Base-by-base conservation (phyloP, 2,329 filamentous ascomycete genomes). In the Emmonsia crescens region DNA sequence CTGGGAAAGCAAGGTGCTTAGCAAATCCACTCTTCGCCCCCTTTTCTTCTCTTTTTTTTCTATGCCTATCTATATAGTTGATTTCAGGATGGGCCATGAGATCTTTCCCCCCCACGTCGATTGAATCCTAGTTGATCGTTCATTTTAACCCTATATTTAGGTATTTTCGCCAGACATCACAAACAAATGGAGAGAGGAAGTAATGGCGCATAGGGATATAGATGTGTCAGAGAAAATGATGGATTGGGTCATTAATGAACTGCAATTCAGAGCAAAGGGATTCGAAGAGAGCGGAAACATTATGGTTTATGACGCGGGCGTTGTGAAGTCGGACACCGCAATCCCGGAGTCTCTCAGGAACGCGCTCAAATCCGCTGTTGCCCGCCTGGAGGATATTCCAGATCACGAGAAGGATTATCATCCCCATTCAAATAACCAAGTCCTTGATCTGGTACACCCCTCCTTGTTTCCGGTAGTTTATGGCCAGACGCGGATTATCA, bases 381-480 rank as follows among this genome's bases (percentile, higher is more conserved):
- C 71, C 0, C 71, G 71, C 0, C 72, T 89, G 0, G 82, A 87
- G 66, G 68, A 81, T 44, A 76, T 83, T 0, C 80, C 81, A 0
- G 80, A 82, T 4, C 58, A 73, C 0, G 57, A 75, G 40, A 83
- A 83, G 66, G 85, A 89, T 69, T 89, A 84, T 78, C 85, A 88
- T 70, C 85, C 85, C 0, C 75, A 79, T 2, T 84, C 81, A 0
- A 74, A 83, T 38, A 71, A 75, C 0, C 80, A 80, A 62, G 85
- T 89, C 0, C 78, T 87, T 0, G 81, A 89, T 68, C 73, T 89
- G 0, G 80, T 89, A 1, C 82, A 89, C 64, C 86, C 86, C 0
- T 89, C 85, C 0, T 64, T 75, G 5, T 76, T 71, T 58, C 72
- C 74, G 0, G 59, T 76, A 1, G 61, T 75, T 6, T 75, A 72